Conservation (phyloP, 1,284 basidiomycete genomes). For the Ustilago hordei region DNA sequence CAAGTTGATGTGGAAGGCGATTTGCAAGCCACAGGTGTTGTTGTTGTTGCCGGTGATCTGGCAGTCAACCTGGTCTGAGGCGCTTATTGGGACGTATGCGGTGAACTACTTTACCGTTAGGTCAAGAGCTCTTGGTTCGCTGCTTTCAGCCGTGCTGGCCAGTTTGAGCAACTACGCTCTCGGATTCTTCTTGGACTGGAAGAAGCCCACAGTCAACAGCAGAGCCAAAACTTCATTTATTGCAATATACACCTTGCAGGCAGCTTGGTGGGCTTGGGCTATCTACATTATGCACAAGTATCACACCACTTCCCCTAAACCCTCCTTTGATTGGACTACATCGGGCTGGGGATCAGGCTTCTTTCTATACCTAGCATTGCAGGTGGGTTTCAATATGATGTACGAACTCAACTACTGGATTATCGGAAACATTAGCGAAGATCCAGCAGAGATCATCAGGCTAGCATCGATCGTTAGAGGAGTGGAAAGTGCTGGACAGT, state of each 20-base stretch:
- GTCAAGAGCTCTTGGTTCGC: slow-evolving; percentile 68
- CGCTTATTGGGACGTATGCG: slow-evolving; percentile 66
- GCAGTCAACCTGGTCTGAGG: slow-evolving; percentile 61
- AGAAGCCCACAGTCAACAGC: slow-evolving; percentile 53
- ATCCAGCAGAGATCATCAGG: slow-evolving; percentile 61
- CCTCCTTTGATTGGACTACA: slow-evolving; percentile 61
- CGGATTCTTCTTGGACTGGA: slow-evolving; percentile 69
- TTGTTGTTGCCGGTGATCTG: slow-evolving; percentile 61
- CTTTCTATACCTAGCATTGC: slow-evolving; percentile 63
- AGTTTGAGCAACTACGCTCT: slow-evolving; percentile 66
- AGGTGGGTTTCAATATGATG: slow-evolving; percentile 59
- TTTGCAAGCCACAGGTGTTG: slow-evolving; percentile 53
- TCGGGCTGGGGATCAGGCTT: slow-evolving; percentile 62
- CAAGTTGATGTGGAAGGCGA: slow-evolving; percentile 54
- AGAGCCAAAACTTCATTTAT: slow-evolving; percentile 59
- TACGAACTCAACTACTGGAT: slow-evolving; percentile 66
- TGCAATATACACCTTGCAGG: slow-evolving; percentile 54
- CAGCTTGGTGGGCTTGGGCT: slow-evolving; percentile 67
- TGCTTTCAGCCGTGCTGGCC: slow-evolving; percentile 66
- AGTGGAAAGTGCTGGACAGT: slow-evolving; percentile 65
- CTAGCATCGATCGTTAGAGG: slow-evolving; percentile 64
- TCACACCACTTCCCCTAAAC: slow-evolving; percentile 44
- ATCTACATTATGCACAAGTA: slow-evolving; percentile 63
- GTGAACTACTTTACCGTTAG: slow-evolving; percentile 61
- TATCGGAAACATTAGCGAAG: slow-evolving; percentile 48